A percentile compares a stretch with the other conserved stretches of the same genome.
These are phyloP conservation scores for Pyrenophora tritici-repentis DNA, from an alignment of 2,329 filamentous ascomycete genomes.

Conservation along the genomic window DNA sequence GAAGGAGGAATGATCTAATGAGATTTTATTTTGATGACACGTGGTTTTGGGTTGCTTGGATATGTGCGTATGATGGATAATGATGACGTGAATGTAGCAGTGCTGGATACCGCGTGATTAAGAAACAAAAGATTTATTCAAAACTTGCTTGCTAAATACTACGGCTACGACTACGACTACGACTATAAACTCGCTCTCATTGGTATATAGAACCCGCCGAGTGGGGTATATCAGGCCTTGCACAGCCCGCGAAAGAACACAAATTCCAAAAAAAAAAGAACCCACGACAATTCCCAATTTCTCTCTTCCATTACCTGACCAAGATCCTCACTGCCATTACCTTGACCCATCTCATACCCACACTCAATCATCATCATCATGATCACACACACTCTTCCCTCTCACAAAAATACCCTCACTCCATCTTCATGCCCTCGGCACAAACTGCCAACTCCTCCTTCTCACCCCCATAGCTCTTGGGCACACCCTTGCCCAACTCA, in stretches of 20 bases:
- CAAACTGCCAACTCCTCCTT: constrained; percentile 57
- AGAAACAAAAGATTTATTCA: no score
- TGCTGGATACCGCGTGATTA: background rate
- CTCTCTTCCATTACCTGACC: no score
- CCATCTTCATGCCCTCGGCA: constrained; percentile 50
- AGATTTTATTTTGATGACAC: background rate
- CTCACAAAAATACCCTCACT: constrained; percentile 1
- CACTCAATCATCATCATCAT: constrained; percentile 15
- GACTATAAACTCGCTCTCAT: background rate
- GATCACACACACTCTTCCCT: background rate
- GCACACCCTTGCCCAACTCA: constrained; percentile 70
- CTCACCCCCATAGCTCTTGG: constrained; percentile 79
- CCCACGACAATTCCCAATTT: no score
- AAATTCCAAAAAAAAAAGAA: no score
- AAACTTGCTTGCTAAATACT: no score
- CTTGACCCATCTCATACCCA: no score
- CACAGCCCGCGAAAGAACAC: background rate
- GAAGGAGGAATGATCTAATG: constrained; percentile 6
- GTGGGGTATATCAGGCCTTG: constrained; percentile 22
- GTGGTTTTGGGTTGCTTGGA: background rate
- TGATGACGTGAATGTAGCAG: background rate
- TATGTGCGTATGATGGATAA: background rate
- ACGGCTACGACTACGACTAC: no score
- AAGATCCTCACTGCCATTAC: no score
- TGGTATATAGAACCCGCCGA: background rate